Evolutionary conservation across 805 yeast species (phyloP).

Genomic region (Ogataea sp.): DNA sequence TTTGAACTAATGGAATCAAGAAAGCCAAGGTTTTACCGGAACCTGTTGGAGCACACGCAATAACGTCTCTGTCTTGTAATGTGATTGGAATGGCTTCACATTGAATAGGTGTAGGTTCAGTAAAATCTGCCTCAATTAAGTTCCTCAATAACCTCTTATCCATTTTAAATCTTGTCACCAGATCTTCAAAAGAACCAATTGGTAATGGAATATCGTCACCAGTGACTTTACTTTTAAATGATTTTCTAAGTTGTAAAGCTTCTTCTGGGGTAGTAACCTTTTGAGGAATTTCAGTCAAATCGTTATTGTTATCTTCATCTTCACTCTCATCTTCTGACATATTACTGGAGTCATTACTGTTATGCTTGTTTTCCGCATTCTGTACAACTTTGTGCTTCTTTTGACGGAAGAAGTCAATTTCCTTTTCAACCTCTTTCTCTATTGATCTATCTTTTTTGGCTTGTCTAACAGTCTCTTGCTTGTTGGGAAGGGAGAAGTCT

Average conservation of each 20-base stretch:
- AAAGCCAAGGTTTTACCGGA: conserved; percentile 96
- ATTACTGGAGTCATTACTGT: no score
- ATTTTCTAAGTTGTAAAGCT: conserved; percentile 52
- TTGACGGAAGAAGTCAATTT: conserved; percentile 76
- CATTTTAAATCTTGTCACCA: conserved; percentile 59
- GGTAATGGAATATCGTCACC: conserved; percentile 91
- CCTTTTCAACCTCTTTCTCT: conserved; percentile 51
- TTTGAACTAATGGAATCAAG: conserved; percentile 71
- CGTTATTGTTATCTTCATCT: conserved; percentile 15
- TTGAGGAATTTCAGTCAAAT: conserved; percentile 2
- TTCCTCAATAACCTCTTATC: conserved; percentile 53
- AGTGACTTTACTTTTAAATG: conserved; percentile 58
- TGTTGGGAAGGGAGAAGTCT: conserved; percentile 30
- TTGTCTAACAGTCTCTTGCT: conserved; percentile 11
- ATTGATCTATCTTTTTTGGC: conserved; percentile 31
- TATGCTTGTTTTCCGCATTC: conserved; percentile 17
- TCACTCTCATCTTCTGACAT: conserved; percentile 22
- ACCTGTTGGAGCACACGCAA: conserved; percentile 98
- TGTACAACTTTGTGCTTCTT: conserved; percentile 27
- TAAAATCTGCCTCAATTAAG: conserved; percentile 60
- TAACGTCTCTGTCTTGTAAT: conserved; percentile 61
- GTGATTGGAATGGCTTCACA: conserved; percentile 80
- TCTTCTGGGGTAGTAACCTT: conserved; percentile 47
- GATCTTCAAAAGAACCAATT: conserved; percentile 80
- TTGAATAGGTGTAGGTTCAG: conserved; percentile 90